Evolutionary conservation across 2,329 filamentous ascomycete genomes (phyloP).

Genomic region (Phaeophleospora eucalypticola): DNA sequence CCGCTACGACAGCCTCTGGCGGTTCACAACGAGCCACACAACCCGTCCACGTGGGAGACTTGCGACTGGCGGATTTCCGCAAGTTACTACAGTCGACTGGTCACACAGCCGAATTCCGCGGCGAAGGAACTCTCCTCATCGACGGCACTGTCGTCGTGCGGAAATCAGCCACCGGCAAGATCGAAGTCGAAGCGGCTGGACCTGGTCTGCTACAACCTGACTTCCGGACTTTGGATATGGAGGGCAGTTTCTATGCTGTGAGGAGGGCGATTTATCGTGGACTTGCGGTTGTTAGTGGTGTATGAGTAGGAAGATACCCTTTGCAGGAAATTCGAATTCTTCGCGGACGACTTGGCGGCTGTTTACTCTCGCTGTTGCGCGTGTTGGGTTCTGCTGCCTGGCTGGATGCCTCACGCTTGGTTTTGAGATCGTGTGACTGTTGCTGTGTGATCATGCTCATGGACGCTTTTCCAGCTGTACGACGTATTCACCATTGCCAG

Average conservation of each 20-base stretch:
- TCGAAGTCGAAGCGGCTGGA: conserved; percentile 79
- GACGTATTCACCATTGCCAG: no score
- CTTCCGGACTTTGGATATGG: conserved; percentile 38
- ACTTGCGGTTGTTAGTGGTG: conserved; percentile 79
- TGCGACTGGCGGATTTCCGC: conserved; percentile 81
- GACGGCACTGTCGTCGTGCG: conserved; percentile 83
- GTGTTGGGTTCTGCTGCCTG: no score
- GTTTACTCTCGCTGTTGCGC: neutral
- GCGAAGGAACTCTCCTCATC: conserved; percentile 85
- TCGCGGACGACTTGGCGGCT: neutral
- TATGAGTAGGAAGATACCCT: conserved; percentile 16
- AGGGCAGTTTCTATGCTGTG: conserved; percentile 77
- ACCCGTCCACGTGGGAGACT: conserved; percentile 89
- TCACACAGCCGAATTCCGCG: conserved; percentile 86
- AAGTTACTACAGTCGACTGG: conserved; percentile 77
- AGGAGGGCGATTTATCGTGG: conserved; percentile 90
- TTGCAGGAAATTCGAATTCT: neutral
- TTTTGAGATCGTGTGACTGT: no score
- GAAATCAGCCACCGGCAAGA: conserved; percentile 70
- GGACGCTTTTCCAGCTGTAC: no score
- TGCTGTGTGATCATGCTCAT: no score
- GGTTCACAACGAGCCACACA: conserved; percentile 55
- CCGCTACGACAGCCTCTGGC: conserved; percentile 58
- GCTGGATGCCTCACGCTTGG: no score
- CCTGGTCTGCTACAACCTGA: conserved; percentile 39